A percentile compares a stretch with the other conserved stretches of the same genome.
These are phyloP conservation scores for Bryoglossum gracile DNA, from an alignment of 495 filamentous ascomycete species.

Conservation along the genomic window DNA sequence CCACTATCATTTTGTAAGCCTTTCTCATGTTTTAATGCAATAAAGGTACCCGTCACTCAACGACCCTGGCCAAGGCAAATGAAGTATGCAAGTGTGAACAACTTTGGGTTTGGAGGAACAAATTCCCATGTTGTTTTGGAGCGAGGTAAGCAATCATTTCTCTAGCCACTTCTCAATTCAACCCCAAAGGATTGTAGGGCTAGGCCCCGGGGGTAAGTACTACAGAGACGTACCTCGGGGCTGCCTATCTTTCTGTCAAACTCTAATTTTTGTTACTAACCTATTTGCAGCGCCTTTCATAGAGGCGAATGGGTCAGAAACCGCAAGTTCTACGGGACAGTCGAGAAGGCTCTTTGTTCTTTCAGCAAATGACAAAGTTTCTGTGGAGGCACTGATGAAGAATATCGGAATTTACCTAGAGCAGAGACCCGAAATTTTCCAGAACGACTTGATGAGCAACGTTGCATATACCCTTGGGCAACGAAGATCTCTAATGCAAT, in stretches of 20 bases:
- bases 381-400: slow-evolving; percentile 32
- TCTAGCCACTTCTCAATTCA: too few species aligned
- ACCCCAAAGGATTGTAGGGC: too few species aligned
- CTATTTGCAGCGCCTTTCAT: slow-evolving; percentile 19
- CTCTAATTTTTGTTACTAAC: too few species aligned
- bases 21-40: slow-evolving; percentile 11
- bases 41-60: slow-evolving; percentile 30
- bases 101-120: slow-evolving; percentile 40
- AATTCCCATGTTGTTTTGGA: slow-evolving; percentile 54
- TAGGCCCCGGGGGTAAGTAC: too few species aligned
- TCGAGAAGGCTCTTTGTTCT: slow-evolving; percentile 37
- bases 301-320: neutral
- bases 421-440: slow-evolving; percentile 40
- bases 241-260: too few species aligned
- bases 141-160: too few species aligned
- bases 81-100: slow-evolving; percentile 37
- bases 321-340: neutral
- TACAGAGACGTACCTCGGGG: too few species aligned
- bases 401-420: slow-evolving; percentile 39
- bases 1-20: neutral
- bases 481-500: slow-evolving; percentile 35
- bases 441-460: slow-evolving; percentile 19
- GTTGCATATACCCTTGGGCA: slow-evolving; percentile 35
- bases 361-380: slow-evolving; percentile 41
- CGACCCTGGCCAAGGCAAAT: slow-evolving; percentile 24